Evolutionary conservation across 768 basidiomycete genomes (phyloP).

Genomic region (Cyathus striatus): DNA sequence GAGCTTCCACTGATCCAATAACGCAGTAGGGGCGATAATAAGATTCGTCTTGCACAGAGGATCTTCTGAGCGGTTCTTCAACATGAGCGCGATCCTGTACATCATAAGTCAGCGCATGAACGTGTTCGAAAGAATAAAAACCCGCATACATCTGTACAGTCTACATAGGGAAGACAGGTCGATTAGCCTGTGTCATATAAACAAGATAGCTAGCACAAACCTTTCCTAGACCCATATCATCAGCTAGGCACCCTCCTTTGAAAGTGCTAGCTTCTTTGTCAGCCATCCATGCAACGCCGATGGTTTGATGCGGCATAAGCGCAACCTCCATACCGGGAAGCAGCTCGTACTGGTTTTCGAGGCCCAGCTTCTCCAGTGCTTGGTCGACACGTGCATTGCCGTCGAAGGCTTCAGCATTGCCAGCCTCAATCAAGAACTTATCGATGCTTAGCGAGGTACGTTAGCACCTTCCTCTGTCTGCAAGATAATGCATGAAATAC

Average conservation of each 20-base stretch:
- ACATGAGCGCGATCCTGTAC: slow-evolving; percentile 53
- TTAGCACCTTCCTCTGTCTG: neutral
- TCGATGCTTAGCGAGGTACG: slow-evolving; percentile 33
- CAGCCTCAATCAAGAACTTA: slow-evolving; percentile 48
- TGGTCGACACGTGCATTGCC: slow-evolving; percentile 54
- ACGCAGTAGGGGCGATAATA: slow-evolving; percentile 60
- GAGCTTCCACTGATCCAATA: slow-evolving; percentile 63
- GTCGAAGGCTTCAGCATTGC: slow-evolving; percentile 55
- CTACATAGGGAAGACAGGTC: slow-evolving; percentile 12
- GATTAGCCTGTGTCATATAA: neutral
- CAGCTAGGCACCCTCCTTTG: slow-evolving; percentile 46
- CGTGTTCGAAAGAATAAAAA: neutral
- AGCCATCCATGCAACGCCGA: slow-evolving; percentile 61
- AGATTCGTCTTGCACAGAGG: slow-evolving; percentile 56
- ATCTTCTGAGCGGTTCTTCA: slow-evolving; percentile 46
- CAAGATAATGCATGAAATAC: slow-evolving; percentile 10
- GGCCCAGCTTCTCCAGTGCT: slow-evolving; percentile 47
- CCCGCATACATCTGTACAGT: slow-evolving; percentile 42
- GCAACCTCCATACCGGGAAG: slow-evolving; percentile 56
- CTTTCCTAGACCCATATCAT: slow-evolving; percentile 63
- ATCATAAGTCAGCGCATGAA: slow-evolving; percentile 4
- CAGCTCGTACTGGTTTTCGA: slow-evolving; percentile 39
- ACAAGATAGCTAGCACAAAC: slow-evolving; percentile 15
- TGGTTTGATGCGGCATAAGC: slow-evolving; percentile 66
- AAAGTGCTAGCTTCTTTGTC: slow-evolving; percentile 35